These are phyloP conservation scores for Populus hybrid DNA, from an alignment of 441 rosid genomes.

Conservation along the genomic window DNA sequence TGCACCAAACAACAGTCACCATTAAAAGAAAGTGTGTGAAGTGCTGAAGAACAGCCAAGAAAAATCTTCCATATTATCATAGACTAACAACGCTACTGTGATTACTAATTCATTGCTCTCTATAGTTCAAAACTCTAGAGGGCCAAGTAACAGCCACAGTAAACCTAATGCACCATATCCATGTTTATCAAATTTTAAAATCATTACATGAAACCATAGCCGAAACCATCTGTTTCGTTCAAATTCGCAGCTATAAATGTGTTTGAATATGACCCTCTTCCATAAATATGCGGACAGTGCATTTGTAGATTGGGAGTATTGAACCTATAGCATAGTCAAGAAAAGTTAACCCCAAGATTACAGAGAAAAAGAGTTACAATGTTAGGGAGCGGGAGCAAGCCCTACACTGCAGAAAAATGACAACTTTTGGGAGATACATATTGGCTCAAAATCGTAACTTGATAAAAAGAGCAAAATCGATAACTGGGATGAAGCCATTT, in stretches of 20 bases:
- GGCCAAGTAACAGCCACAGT: neutral
- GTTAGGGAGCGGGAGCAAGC: neutral
- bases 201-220: neutral
- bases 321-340: neutral
- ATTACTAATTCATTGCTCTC: neutral
- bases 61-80: neutral
- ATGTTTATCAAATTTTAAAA: neutral
- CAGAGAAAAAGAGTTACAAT: neutral
- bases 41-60: neutral
- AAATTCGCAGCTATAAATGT: neutral
- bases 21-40: constrained; percentile 12
- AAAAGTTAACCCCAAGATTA: neutral
- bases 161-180: neutral
- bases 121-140: neutral
- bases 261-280: neutral
- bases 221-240: neutral
- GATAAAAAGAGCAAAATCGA: neutral
- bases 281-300: neutral
- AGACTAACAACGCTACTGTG: neutral
- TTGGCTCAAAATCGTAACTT: neutral
- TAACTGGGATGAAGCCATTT: neutral
- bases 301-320: neutral
- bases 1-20: constrained; percentile 40
- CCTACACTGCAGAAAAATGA: neutral
- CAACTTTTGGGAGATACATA: neutral